Evolutionary conservation across 352 stramenopile species (phyloP).

Genomic region (Phytophthora capsici): DNA sequence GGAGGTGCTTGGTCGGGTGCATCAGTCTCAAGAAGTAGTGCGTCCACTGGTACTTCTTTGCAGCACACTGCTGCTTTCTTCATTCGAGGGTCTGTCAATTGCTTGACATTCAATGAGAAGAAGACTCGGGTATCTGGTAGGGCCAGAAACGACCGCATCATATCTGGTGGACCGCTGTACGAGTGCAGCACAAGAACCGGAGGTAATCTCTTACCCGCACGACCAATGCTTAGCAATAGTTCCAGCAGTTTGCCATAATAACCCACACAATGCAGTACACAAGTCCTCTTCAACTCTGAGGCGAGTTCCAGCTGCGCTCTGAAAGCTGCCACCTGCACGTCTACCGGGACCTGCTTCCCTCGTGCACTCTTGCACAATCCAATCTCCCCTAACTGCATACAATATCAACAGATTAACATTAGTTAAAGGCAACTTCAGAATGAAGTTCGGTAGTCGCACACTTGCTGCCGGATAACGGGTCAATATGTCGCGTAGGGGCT

Average conservation of each 20-base stretch:
- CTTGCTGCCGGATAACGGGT: constrained; percentile 46
- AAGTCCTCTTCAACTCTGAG: constrained; percentile 52
- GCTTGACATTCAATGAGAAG: constrained; percentile 81
- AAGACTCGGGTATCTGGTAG: constrained; percentile 55
- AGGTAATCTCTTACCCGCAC: constrained; percentile 34
- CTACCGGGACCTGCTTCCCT: constrained; percentile 49
- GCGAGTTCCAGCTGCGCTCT: constrained; percentile 60
- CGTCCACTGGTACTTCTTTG: constrained; percentile 44
- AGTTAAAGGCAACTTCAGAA: constrained; percentile 35
- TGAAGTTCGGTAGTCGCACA: constrained; percentile 43
- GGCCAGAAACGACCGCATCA: constrained; percentile 58
- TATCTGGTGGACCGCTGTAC: constrained; percentile 62
- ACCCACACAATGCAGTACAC: constrained; percentile 80
- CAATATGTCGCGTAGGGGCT: constrained; percentile 43
- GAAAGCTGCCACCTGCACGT: constrained; percentile 59
- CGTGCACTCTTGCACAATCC: constrained; percentile 75
- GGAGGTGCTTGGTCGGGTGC: constrained; percentile 67
- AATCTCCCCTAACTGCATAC: constrained; percentile 73
- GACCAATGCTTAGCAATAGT: constrained; percentile 39
- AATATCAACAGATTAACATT: not conserved
- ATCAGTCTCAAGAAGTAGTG: constrained; percentile 78
- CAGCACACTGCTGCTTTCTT: constrained; percentile 53
- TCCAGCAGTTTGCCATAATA: constrained; percentile 74
- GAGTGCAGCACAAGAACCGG: constrained; percentile 74
- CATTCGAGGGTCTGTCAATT: constrained; percentile 46